Evolutionary conservation across 148 eudicot genomes (phyloP).

Genomic region (Polygonum aviculare): DNA sequence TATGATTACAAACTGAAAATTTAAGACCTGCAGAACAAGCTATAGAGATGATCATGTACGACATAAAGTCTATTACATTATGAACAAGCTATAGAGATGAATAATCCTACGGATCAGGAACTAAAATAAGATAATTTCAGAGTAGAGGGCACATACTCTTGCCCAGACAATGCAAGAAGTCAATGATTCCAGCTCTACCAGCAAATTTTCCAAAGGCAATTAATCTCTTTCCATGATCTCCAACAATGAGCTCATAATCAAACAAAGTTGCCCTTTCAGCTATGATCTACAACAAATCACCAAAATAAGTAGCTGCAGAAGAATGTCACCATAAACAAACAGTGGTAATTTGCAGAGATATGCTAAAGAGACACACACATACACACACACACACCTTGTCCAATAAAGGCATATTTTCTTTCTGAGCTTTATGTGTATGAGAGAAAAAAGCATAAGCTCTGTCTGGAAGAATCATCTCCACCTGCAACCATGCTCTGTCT

Average conservation of each 20-base stretch:
- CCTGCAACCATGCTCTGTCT: slow-evolving; percentile 32
- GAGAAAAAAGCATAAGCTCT: slow-evolving; percentile 98
- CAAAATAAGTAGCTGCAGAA: slow-evolving; percentile 8
- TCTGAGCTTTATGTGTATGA: slow-evolving; percentile 97
- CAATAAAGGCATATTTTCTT: slow-evolving; percentile 85
- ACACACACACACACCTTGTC: slow-evolving; percentile 52
- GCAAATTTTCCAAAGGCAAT: slow-evolving; percentile 93
- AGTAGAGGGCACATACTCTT: slow-evolving; percentile 45
- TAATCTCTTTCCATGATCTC: slow-evolving; percentile 73
- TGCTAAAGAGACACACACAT: not conserved
- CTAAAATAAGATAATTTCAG: not conserved
- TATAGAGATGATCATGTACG: no score
- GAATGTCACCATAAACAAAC: slow-evolving; percentile 1
- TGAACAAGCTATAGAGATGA: no score
- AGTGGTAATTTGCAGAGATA: not conserved
- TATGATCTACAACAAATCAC: slow-evolving; percentile 44
- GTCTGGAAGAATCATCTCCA: slow-evolving; percentile 93
- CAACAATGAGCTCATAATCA: slow-evolving; percentile 96
- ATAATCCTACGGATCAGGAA: not conserved
- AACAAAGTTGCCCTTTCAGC: slow-evolving; percentile 73
- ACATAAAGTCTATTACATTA: no score
- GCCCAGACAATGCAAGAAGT: slow-evolving; percentile 82
- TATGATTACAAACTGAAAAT: no score
- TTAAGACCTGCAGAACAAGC: no score
- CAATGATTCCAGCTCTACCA: slow-evolving; percentile 94